Percentiles rank a stretch among this genome's conserved stretches.
These are phyloP conservation scores for Aspergillus awamori DNA, from an alignment of 2,329 filamentous ascomycete genomes.

Conservation along the genomic window DNA sequence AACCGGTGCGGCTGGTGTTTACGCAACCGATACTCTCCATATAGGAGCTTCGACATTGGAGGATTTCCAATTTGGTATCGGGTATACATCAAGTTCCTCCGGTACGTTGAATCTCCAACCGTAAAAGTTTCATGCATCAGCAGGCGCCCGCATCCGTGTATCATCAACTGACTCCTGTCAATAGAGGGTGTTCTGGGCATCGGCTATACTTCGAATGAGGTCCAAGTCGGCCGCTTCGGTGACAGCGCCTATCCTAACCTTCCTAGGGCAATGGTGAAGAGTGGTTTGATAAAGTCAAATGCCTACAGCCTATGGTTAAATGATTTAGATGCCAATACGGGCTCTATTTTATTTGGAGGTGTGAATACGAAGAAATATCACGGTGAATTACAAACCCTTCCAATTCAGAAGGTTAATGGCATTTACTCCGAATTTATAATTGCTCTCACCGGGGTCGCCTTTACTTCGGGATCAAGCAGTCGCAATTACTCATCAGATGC, in stretches of 20 bases:
- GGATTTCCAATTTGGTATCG: constrained; percentile 62
- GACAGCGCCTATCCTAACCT: constrained; percentile 67
- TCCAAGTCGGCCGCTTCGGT: constrained; percentile 53
- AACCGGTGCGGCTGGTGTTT: constrained; percentile 75
- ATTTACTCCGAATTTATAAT: constrained; percentile 67
- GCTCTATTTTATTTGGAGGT: constrained; percentile 74
- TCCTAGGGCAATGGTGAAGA: constrained; percentile 64
- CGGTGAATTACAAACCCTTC: constrained; percentile 67
- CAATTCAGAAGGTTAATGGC: constrained; percentile 60
- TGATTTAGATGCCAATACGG: constrained; percentile 66
- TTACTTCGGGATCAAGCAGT: constrained; percentile 28
- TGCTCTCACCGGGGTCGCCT: constrained; percentile 64
- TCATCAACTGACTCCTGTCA: not conserved
- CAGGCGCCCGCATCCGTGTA: not conserved
- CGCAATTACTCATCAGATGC: constrained; percentile 36
- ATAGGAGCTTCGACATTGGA: constrained; percentile 55
- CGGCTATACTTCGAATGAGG: constrained; percentile 77
- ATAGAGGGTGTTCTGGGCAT: constrained; percentile 80
- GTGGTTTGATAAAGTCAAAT: constrained; percentile 64
- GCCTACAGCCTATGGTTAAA: constrained; percentile 78
- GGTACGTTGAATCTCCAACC: constrained; percentile 27
- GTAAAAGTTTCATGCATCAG: not conserved
- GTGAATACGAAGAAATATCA: constrained; percentile 68
- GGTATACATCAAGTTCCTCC: constrained; percentile 57
- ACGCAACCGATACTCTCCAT: constrained; percentile 71